These are phyloP conservation scores for Solanum habrochaites DNA, from an alignment of 257 asterid species.

Conservation along the genomic window DNA sequence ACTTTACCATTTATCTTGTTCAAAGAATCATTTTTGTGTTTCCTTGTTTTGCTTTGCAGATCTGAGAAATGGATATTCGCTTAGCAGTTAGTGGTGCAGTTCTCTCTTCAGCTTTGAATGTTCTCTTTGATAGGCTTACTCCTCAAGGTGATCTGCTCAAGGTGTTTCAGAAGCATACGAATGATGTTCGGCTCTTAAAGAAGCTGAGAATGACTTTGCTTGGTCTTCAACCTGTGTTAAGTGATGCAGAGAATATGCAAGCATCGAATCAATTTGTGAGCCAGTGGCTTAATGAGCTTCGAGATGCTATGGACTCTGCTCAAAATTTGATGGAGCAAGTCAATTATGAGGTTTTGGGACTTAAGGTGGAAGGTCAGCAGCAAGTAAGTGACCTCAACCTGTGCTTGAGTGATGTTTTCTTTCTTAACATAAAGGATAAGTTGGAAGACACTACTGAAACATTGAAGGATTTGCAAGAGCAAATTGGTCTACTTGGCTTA, in stretches of 20 bases:
- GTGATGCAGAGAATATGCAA: conserved; percentile 8
- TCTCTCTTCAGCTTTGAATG: not conserved
- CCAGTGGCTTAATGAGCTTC: conserved; percentile 7
- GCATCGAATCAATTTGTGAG: not conserved
- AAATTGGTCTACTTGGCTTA: not conserved
- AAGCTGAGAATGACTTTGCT: not conserved
- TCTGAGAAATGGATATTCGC: not conserved
- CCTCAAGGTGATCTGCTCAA: not conserved
- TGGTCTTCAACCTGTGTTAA: conserved; percentile 2
- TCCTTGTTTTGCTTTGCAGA: too few relatives aligned
- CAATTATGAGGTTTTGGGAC: not conserved
- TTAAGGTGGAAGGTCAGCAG: not conserved
- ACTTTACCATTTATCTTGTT: not conserved
- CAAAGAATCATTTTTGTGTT: not conserved
- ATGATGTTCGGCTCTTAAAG: not conserved
- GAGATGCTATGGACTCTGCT: not conserved
- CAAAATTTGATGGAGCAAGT: not conserved
- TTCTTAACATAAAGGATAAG: not conserved
- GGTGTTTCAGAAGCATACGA: not conserved
- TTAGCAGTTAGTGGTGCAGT: not conserved
- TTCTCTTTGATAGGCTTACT: conserved; percentile 1
- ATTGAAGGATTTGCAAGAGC: not conserved
- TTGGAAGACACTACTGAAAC: not conserved
- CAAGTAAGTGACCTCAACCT: not conserved
- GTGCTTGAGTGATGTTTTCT: not conserved